A percentile compares a stretch with the other conserved stretches of the same genome.
Conservation (phyloP, 441 rosid species). For the Rhodomyrtus psidioides region DNA sequence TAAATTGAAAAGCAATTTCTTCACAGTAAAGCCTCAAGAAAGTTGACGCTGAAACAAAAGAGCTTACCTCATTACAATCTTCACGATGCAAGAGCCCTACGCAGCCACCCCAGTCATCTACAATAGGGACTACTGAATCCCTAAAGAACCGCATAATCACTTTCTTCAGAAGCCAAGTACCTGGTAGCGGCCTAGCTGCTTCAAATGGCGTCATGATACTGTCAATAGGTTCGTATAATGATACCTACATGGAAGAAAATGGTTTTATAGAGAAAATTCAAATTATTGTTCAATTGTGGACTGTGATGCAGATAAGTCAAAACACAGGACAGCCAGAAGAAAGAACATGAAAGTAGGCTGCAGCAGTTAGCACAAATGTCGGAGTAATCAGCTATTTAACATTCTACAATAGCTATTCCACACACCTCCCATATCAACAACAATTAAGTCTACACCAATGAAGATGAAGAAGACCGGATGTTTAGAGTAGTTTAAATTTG, state of each 20-base stretch:
- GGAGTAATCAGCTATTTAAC: not conserved
- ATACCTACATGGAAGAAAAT: conserved; percentile 24
- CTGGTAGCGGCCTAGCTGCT: conserved; percentile 48
- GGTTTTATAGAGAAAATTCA: not conserved
- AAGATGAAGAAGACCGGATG: not conserved
- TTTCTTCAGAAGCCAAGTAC: conserved; percentile 33
- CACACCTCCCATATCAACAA: not conserved
- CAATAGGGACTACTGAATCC: conserved; percentile 50
- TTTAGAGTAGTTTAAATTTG: not conserved
- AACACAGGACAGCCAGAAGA: not conserved
- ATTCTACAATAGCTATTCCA: not conserved
- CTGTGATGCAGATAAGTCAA: not conserved
- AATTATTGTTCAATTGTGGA: not conserved
- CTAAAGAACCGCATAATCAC: conserved; percentile 55
- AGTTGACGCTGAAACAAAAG: not conserved
- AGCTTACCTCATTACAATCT: conserved; percentile 53
- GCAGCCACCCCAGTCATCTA: conserved; percentile 66
- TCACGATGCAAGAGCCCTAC: conserved; percentile 63
- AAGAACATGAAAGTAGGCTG: not conserved
- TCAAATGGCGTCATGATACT: conserved; percentile 46
- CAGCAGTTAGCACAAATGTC: not conserved
- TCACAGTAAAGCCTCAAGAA: not conserved
- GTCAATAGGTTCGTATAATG: conserved; percentile 49
- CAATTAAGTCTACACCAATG: not conserved
- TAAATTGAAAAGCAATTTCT: not conserved